Percentiles rank a stretch among this genome's conserved stretches.
phyloP scores from a whole-genome alignment of 2,329 filamentous ascomycete species.

The Alternaria triticimaculans region DNA sequence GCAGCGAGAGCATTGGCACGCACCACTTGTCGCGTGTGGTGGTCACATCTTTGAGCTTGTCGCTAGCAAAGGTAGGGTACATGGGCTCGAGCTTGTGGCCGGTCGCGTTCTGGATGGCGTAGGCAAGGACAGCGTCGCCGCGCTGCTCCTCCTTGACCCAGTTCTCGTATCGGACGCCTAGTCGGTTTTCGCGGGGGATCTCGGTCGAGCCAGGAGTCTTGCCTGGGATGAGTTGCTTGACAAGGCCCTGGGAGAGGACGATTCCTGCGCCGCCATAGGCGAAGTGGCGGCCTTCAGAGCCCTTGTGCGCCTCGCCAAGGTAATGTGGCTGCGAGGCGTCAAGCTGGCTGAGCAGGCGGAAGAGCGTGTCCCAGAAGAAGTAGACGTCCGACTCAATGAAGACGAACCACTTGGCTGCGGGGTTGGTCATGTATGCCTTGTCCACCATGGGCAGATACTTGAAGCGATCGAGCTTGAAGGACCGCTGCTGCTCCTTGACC shows the following conservation, averaged over 20 bases:
- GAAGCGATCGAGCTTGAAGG: constrained; percentile 65
- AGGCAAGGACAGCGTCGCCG: constrained; percentile 49
- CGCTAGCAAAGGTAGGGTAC: constrained; percentile 51
- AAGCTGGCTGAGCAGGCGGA: constrained; percentile 51
- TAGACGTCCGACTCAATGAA: constrained; percentile 50
- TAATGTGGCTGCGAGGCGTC: constrained; percentile 49
- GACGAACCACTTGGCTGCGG: constrained; percentile 48
- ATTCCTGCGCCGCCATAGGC: constrained; percentile 56
- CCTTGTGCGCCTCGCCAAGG: constrained; percentile 48
- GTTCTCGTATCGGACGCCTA: constrained; percentile 39
- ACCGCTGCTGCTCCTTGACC: constrained; percentile 57
- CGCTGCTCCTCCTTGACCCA: constrained; percentile 54
- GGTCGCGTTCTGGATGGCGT: constrained; percentile 47
- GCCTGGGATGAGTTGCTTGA: constrained; percentile 54
- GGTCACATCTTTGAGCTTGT: constrained; percentile 57
- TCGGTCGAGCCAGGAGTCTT: constrained; percentile 37
- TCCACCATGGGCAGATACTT: constrained; percentile 65
- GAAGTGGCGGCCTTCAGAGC: constrained; percentile 44
- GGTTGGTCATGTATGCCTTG: constrained; percentile 53
- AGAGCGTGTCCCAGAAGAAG: constrained; percentile 51
- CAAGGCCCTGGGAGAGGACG: constrained; percentile 58
- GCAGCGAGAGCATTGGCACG: constrained; percentile 50
- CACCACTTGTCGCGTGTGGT: constrained; percentile 53
- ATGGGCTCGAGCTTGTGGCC: constrained; percentile 46
- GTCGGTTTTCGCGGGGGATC: constrained; percentile 34